Conservation (phyloP, 2,329 filamentous ascomycete genomes). For the Talaromyces verruculosus region DNA sequence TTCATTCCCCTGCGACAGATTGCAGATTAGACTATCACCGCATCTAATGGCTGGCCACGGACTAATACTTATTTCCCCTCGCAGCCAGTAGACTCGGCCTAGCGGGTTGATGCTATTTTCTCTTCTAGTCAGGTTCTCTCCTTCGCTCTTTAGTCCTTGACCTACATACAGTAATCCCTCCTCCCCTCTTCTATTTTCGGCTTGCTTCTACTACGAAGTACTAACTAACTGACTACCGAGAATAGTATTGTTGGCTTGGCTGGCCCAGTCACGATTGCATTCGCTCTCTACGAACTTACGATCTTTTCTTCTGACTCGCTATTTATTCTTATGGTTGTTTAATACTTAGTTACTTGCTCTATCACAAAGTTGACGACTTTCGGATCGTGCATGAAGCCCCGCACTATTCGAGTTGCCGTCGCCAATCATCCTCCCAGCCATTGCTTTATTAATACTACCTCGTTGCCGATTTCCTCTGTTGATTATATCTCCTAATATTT, state of each 20-base stretch:
- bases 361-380: constrained; percentile 10
- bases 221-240: not conserved
- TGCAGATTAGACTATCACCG: not conserved
- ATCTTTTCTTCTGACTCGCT: not conserved
- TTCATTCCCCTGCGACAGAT: constrained; percentile 8
- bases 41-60: not conserved
- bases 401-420: constrained; percentile 13
- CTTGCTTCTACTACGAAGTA: not conserved
- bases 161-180: not conserved
- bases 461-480: not conserved
- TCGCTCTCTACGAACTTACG: not conserved
- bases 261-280: constrained; percentile 12
- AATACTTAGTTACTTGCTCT: not conserved
- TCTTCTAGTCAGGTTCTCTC: not conserved
- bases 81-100: not conserved
- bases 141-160: not conserved
- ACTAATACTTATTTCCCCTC: not conserved
- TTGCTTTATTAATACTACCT: constrained; percentile 10
- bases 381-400: constrained; percentile 16
- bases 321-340: not conserved
- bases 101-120: constrained; percentile 11
- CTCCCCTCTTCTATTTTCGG: constrained; percentile 1
- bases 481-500: not conserved
- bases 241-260: constrained; percentile 4
- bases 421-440: constrained; percentile 14